Evolutionary conservation across 2,329 filamentous ascomycete species (phyloP).

Genomic region (Corinectria fuckeliana): DNA sequence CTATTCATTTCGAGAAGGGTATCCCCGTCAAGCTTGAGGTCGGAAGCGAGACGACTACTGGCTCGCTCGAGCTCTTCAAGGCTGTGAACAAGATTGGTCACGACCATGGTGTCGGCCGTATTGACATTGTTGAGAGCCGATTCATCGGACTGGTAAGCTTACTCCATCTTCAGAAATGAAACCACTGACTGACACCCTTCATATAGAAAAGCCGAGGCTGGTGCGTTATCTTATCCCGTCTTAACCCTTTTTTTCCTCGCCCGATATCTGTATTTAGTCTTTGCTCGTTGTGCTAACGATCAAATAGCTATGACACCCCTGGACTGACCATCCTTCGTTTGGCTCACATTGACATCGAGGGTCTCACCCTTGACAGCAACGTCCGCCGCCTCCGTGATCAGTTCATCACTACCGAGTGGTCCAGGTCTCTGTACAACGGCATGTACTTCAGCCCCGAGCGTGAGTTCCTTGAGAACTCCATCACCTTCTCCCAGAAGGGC

Average conservation of each 20-base stretch:
- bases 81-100: constrained; percentile 68
- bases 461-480: no score
- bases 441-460: background rate
- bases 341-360: constrained; percentile 1
- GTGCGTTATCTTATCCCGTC: no score
- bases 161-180: constrained; percentile 5
- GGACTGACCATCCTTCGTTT: background rate
- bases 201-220: no score
- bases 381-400: constrained; percentile 3
- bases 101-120: constrained; percentile 70
- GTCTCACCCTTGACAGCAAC: background rate
- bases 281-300: background rate
- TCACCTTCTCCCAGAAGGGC: no score
- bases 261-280: background rate
- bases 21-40: constrained; percentile 68
- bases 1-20: constrained; percentile 71
- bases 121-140: constrained; percentile 62
- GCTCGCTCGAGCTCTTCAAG: constrained; percentile 70
- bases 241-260: no score
- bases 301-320: constrained; percentile 45
- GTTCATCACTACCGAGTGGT: constrained; percentile 10
- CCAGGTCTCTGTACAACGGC: constrained; percentile 4
- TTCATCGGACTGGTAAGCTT: no score
- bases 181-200: constrained; percentile 35
- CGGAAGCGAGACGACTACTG: constrained; percentile 63